Evolutionary conservation across 208 protist genomes (phyloP).

Genomic region (Lotmaria passim): DNA sequence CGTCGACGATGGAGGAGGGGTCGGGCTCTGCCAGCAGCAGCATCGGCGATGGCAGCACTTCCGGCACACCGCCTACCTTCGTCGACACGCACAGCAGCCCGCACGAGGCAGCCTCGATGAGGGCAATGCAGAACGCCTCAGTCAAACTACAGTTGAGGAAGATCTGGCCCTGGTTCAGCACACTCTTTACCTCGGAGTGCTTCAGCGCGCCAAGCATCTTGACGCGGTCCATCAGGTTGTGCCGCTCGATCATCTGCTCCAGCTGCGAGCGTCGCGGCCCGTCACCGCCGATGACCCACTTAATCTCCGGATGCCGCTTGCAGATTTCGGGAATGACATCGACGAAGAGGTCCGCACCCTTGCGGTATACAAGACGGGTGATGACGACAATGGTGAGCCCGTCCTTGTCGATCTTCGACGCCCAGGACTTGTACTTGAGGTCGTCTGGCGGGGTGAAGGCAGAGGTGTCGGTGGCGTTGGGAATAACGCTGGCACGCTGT

Average conservation of each 20-base stretch:
- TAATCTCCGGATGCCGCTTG: constrained; percentile 88
- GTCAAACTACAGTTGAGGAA: constrained; percentile 99
- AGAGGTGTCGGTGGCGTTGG: constrained; percentile 97
- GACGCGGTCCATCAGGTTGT: constrained; percentile 96
- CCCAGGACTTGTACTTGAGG: constrained; percentile 93
- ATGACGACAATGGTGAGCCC: constrained; percentile 96
- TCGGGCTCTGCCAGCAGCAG: constrained; percentile 92
- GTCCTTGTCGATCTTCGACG: constrained; percentile 82
- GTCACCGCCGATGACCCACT: constrained; percentile 98
- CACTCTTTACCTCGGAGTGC: constrained; percentile 89
- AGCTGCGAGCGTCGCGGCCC: constrained; percentile 95
- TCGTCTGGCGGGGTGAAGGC: constrained; percentile 88
- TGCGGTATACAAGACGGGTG: constrained; percentile 97
- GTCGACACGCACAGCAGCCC: constrained; percentile 96
- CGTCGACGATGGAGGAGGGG: constrained; percentile 70
- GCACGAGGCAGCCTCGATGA: constrained; percentile 97
- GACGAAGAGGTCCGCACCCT: constrained; percentile 96
- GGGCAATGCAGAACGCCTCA: constrained; percentile 99
- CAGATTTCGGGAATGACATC: constrained; percentile 97
- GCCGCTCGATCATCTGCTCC: constrained; percentile 97
- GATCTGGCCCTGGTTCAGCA: constrained; percentile 96
- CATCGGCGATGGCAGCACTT: constrained; percentile 97
- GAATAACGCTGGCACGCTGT: constrained; percentile 96
- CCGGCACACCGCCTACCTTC: constrained; percentile 97
- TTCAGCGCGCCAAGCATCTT: constrained; percentile 95